Conservation (phyloP, 768 basidiomycete genomes). For the Sarcodon aspratus region DNA sequence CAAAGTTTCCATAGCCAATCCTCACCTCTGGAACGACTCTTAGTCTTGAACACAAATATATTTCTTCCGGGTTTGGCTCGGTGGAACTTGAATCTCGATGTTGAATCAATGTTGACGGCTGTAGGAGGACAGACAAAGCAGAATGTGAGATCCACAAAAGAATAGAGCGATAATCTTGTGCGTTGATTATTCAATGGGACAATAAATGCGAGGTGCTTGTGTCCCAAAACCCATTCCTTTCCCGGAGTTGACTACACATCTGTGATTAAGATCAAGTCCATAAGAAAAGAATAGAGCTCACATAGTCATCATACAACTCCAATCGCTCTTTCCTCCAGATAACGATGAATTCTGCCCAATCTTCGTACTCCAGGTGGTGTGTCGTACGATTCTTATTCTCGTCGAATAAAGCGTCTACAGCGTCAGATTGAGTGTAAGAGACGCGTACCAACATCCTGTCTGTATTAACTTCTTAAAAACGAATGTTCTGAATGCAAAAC, state of each 20-base stretch:
- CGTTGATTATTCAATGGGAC: slow-evolving; percentile 55
- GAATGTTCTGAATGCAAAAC: background rate
- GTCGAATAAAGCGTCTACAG: slow-evolving; percentile 42
- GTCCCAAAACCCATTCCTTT: slow-evolving; percentile 54
- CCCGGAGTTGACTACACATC: slow-evolving; percentile 27
- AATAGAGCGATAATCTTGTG: slow-evolving; percentile 77
- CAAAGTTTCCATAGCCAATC: slow-evolving; percentile 92
- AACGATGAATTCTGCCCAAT: slow-evolving; percentile 78
- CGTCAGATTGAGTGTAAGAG: slow-evolving; percentile 47
- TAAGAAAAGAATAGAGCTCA: slow-evolving; percentile 23
- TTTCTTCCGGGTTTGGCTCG: slow-evolving; percentile 57
- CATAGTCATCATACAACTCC: slow-evolving; percentile 82
- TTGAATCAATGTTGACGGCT: slow-evolving; percentile 25
- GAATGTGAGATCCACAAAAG: slow-evolving; percentile 77
- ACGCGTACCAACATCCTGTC: slow-evolving; percentile 87
- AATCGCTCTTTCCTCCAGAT: slow-evolving; percentile 70
- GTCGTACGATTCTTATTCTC: slow-evolving; percentile 58
- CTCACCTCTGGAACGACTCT: slow-evolving; percentile 62
- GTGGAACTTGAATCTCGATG: slow-evolving; percentile 36
- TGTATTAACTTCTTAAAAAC: slow-evolving; percentile 20
- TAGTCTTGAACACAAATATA: slow-evolving; percentile 78
- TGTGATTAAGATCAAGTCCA: slow-evolving; percentile 1
- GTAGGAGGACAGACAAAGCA: slow-evolving; percentile 60
- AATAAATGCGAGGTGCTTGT: slow-evolving; percentile 70
- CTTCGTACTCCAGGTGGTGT: slow-evolving; percentile 46